A percentile compares a stretch with the other conserved stretches of the same genome.
Conservation (phyloP, 306 rosid genomes). For the Cicer judaicum region DNA sequence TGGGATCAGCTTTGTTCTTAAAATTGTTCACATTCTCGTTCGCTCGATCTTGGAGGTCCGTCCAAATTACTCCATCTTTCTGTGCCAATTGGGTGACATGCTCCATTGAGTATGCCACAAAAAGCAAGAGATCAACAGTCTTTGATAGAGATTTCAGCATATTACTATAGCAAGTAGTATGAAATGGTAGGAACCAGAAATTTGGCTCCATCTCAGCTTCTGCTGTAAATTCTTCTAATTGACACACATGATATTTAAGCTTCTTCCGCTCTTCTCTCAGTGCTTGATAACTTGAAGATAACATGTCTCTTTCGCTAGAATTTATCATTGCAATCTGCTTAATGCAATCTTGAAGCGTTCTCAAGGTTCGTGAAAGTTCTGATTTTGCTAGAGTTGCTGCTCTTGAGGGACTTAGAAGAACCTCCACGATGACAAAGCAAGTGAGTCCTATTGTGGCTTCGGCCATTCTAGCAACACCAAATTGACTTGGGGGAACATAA, state of each 20-base stretch:
- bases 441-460: slow-evolving; percentile 75
- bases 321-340: slow-evolving; percentile 40
- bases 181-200: slow-evolving; percentile 81
- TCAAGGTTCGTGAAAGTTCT: slow-evolving; percentile 60
- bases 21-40: slow-evolving; percentile 52
- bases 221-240: slow-evolving; percentile 52
- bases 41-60: slow-evolving; percentile 41
- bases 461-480: slow-evolving; percentile 68
- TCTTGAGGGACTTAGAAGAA: slow-evolving; percentile 59
- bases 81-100: slow-evolving; percentile 46
- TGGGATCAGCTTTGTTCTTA: slow-evolving; percentile 50
- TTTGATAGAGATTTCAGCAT: slow-evolving; percentile 60
- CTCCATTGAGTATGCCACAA: slow-evolving; percentile 55
- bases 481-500: slow-evolving; percentile 62
- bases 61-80: slow-evolving; percentile 16
- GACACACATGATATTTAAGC: slow-evolving; percentile 52
- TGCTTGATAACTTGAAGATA: slow-evolving; percentile 43
- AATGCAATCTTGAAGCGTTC: slow-evolving; percentile 56
- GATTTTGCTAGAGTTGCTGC: slow-evolving; percentile 71
- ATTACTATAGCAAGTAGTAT: slow-evolving; percentile 55
- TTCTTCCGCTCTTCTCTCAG: slow-evolving; percentile 51
- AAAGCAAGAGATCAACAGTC: slow-evolving; percentile 55
- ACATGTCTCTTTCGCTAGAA: slow-evolving; percentile 33
- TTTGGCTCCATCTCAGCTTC: slow-evolving; percentile 79
- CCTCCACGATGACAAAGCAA: slow-evolving; percentile 63